phyloP scores from a whole-genome alignment of 2,329 filamentous ascomycete genomes.

The Exophiala lecanii-corni region DNA sequence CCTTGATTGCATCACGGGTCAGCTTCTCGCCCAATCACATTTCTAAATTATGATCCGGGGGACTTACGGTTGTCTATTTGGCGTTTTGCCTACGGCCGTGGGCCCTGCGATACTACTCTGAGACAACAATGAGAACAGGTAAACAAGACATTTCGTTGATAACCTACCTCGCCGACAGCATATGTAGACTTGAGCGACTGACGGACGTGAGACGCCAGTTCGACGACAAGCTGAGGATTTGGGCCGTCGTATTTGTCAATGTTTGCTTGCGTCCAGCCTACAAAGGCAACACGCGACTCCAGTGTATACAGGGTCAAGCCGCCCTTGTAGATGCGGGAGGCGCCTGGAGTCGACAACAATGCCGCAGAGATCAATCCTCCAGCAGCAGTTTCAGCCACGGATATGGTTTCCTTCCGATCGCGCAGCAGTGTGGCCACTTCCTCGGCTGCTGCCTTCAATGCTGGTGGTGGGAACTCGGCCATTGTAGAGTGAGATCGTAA shows the following conservation, averaged over 20 bases:
- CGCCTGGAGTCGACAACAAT: constrained; percentile 56
- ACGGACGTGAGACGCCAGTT: constrained; percentile 54
- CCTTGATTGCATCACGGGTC: constrained; percentile 27
- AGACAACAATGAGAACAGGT: background rate
- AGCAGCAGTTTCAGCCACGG: constrained; percentile 60
- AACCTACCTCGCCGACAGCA: constrained; percentile 20
- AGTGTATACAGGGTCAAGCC: constrained; percentile 62
- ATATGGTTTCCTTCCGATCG: constrained; percentile 53
- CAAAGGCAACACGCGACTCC: constrained; percentile 53
- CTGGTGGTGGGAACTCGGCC: constrained; percentile 14
- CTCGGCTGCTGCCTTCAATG: constrained; percentile 9
- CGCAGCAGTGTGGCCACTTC: constrained; percentile 31
- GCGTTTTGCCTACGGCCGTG: constrained; percentile 49
- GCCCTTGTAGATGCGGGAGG: constrained; percentile 55
- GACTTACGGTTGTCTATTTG: constrained; percentile 52
- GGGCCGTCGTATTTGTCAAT: constrained; percentile 56
- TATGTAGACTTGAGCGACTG: constrained; percentile 54
- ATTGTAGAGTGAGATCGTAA: no score
- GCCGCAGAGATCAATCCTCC: constrained; percentile 59
- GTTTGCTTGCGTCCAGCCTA: constrained; percentile 55
- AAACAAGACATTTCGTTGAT: no score
- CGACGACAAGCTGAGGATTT: constrained; percentile 53
- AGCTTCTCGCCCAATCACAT: background rate
- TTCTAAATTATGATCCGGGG: constrained; percentile 2
- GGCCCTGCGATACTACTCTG: constrained; percentile 64